Percentiles rank a stretch among this genome's conserved stretches.
Evolutionary conservation across 1,284 basidiomycete genomes (phyloP).

Genomic region (Pholiota adiposa): DNA sequence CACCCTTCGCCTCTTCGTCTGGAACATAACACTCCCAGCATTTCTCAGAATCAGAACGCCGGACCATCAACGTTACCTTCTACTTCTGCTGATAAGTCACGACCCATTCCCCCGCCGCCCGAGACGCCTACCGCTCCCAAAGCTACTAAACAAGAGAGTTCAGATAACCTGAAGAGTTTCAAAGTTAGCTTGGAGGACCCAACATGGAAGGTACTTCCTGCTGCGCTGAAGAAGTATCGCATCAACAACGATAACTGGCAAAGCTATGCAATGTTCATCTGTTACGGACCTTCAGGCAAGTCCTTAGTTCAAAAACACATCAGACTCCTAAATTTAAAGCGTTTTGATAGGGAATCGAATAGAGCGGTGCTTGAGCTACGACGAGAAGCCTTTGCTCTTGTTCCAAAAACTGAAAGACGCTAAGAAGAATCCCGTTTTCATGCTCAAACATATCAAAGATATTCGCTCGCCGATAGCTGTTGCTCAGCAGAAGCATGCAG

Average conservation of each 20-base stretch:
- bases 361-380: constrained; percentile 96
- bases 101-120: constrained; percentile 21
- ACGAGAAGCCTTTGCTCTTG: constrained; percentile 95
- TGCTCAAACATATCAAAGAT: constrained; percentile 98
- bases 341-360: constrained; percentile 62
- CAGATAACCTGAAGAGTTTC: constrained; percentile 84
- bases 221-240: constrained; percentile 98
- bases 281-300: constrained; percentile 89
- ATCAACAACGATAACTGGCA: constrained; percentile 99
- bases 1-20: constrained; percentile 75
- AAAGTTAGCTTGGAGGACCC: constrained; percentile 95
- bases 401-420: constrained; percentile 98
- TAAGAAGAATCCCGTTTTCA: constrained; percentile 97
- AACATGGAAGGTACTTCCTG: constrained; percentile 96
- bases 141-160: constrained; percentile 63
- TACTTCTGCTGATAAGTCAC: constrained; percentile 21
- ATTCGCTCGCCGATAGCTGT: constrained; percentile 96
- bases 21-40: constrained; percentile 65
- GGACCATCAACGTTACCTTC: constrained; percentile 32
- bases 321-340: not conserved
- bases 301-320: constrained; percentile 10
- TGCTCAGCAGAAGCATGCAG: constrained; percentile 92
- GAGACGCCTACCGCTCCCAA: constrained; percentile 40
- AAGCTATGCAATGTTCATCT: constrained; percentile 99
- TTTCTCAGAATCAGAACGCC: constrained; percentile 35